Evolutionary conservation across 352 stramenopile genomes (phyloP), one percentile per base, ranked within the genome.

Genomic region (Lagenidium sp.): DNA sequence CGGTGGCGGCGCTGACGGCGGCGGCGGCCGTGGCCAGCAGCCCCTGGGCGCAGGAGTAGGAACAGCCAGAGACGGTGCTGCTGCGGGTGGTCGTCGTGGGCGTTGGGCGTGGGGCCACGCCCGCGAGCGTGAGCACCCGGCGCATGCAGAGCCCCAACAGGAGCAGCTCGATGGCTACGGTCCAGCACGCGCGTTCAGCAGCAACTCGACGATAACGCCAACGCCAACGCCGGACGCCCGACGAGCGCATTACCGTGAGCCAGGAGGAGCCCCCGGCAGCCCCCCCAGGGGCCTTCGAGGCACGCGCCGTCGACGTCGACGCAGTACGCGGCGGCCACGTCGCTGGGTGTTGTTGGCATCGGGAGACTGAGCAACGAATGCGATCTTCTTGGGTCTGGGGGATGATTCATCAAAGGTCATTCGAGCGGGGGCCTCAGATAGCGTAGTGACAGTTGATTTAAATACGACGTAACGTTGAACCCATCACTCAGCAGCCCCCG

Each of bases 71-170:
- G 28, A 32, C 28, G 15, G 8, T 15, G 28, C 28, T 32, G 28
- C 28, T 32, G 28, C 28, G n/a, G n/a, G n/a, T n/a, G n/a, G n/a
- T n/a, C n/a, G n/a, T n/a, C n/a, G n/a, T n/a, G n/a, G n/a, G n/a
- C n/a, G n/a, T n/a, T n/a, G n/a, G n/a, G n/a, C n/a, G n/a, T n/a
- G n/a, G n/a, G n/a, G n/a, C 15, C 30, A 21, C 18, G 21, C 19
- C 50, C 23, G 35, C 38, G 42, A 82, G 56, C 16, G 30, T 44
- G n/a, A 71, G 26, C 25, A 81, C 60, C 15, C 63, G 56, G 21
- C 29, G 53, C 60, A 80, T 68, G 21, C 63, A 68, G 11, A 71
- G 20, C 4, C 58, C 30, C 3, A 72, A 35, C 22, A 85, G 59
- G 2, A 63, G 15, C 11, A 72, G 15, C 31, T 72, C 50, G 41